phyloP scores from a whole-genome alignment of 768 basidiomycete genomes.

The Trametopsis cervina region DNA sequence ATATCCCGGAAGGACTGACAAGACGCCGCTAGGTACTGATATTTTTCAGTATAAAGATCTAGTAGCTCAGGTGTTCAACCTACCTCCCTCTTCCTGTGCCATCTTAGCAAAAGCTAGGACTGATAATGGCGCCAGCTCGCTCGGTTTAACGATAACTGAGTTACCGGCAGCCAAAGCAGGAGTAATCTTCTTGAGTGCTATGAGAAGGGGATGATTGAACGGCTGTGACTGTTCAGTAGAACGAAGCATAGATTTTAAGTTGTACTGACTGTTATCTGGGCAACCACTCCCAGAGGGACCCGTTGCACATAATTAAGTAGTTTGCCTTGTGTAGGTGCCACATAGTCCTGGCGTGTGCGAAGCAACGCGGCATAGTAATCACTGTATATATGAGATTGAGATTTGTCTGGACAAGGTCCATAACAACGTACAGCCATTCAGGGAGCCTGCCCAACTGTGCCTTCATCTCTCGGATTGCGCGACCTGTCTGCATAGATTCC shows the following conservation, averaged over 20 bases:
- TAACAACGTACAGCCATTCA: constrained; percentile 72
- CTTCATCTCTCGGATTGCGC: constrained; percentile 79
- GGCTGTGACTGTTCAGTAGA: constrained; percentile 37
- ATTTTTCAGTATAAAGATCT: background rate
- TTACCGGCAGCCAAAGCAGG: constrained; percentile 83
- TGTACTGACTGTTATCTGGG: constrained; percentile 67
- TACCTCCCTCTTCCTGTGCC: constrained; percentile 60
- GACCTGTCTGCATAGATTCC: constrained; percentile 73
- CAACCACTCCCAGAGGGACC: constrained; percentile 82
- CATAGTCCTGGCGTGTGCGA: constrained; percentile 59
- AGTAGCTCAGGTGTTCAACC: constrained; percentile 12
- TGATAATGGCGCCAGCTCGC: constrained; percentile 77
- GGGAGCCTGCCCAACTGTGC: constrained; percentile 72
- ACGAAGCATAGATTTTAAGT: background rate
- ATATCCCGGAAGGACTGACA: constrained; percentile 69
- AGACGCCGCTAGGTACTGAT: constrained; percentile 71
- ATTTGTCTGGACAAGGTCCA: background rate
- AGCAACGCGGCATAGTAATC: constrained; percentile 74
- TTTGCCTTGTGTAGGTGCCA: constrained; percentile 75
- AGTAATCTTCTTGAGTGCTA: constrained; percentile 84
- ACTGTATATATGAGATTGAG: constrained; percentile 34
- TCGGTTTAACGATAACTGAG: constrained; percentile 77
- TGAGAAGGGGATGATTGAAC: constrained; percentile 86
- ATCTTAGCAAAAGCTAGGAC: constrained; percentile 72
- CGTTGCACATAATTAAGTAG: constrained; percentile 75